Percentiles rank a stretch among this genome's conserved stretches.
These are phyloP conservation scores for Monosporozyma solicola DNA, from an alignment of 805 yeast genomes.

Conservation along the genomic window DNA sequence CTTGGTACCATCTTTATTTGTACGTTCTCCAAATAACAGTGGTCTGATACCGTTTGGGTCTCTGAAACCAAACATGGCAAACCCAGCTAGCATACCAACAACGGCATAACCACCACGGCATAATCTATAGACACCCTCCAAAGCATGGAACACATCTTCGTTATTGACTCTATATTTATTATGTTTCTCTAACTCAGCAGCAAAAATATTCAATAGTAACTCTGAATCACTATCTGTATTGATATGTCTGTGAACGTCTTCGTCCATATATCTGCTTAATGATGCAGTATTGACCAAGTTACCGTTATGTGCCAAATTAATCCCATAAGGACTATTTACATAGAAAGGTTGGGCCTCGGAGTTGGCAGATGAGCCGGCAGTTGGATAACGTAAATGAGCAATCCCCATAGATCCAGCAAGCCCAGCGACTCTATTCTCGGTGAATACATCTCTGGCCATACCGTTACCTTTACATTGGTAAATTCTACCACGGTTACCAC, in stretches of 20 bases:
- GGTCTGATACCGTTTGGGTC: constrained; percentile 98
- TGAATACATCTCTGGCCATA: constrained; percentile 96
- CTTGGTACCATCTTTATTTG: constrained; percentile 52
- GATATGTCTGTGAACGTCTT: constrained; percentile 91
- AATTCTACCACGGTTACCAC: constrained; percentile 86
- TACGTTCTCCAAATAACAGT: constrained; percentile 74
- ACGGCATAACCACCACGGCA: constrained; percentile 98
- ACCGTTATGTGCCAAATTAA: constrained; percentile 86
- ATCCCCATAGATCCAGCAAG: constrained; percentile 92
- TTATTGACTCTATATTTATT: constrained; percentile 90
- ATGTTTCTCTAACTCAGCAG: constrained; percentile 81
- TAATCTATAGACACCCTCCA: constrained; percentile 67
- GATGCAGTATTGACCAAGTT: constrained; percentile 82
- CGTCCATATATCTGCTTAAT: constrained; percentile 74
- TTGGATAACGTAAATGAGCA: constrained; percentile 91
- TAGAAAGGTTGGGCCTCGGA: constrained; percentile 98
- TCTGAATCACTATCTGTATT: constrained; percentile 97
- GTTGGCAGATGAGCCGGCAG: constrained; percentile 93
- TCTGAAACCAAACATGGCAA: constrained; percentile 89
- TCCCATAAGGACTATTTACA: constrained; percentile 95
- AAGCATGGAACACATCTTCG: constrained; percentile 78
- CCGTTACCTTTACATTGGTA: constrained; percentile 99
- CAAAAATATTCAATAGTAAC: constrained; percentile 79
- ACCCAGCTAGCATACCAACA: constrained; percentile 91
- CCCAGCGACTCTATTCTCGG: constrained; percentile 65